These are phyloP conservation scores for Acanthamoeba culbertsoni DNA, from an alignment of 208 protist species.

Conservation along the genomic window DNA sequence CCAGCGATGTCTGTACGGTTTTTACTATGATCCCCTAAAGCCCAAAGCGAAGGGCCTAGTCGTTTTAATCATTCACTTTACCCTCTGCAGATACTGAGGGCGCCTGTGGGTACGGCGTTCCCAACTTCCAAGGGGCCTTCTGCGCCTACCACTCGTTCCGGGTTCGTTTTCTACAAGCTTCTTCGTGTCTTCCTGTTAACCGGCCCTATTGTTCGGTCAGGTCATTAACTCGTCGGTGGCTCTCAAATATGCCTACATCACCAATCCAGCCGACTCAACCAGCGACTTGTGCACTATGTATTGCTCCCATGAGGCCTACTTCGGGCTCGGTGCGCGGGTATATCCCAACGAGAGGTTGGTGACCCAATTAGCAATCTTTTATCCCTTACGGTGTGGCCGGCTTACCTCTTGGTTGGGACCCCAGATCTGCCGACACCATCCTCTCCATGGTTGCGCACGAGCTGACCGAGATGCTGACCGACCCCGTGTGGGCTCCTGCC, in stretches of 20 bases:
- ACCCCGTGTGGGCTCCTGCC: neutral
- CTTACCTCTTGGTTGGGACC: neutral
- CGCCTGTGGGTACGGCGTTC: neutral
- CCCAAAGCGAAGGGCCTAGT: neutral
- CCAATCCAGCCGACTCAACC: neutral
- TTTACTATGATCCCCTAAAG: neutral
- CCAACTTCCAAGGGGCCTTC: neutral
- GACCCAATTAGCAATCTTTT: neutral
- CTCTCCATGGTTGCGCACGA: neutral
- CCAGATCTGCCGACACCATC: neutral
- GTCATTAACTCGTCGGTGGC: neutral
- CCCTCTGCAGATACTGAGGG: neutral
- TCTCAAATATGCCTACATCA: neutral
- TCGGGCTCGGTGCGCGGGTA: neutral
- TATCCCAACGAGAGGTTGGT: conserved; percentile 3
- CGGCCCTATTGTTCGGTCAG: neutral
- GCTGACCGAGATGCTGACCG: neutral
- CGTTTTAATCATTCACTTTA: neutral
- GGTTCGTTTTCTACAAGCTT: neutral
- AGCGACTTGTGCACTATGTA: neutral
- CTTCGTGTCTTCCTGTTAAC: neutral
- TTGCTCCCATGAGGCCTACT: conserved; percentile 36
- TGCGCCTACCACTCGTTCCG: conserved; percentile 5
- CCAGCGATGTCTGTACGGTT: conserved; percentile 8
- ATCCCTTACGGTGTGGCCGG: neutral